Evolutionary conservation across 805 yeast genomes (phyloP).

Genomic region (Isabelozyma gotoi): DNA sequence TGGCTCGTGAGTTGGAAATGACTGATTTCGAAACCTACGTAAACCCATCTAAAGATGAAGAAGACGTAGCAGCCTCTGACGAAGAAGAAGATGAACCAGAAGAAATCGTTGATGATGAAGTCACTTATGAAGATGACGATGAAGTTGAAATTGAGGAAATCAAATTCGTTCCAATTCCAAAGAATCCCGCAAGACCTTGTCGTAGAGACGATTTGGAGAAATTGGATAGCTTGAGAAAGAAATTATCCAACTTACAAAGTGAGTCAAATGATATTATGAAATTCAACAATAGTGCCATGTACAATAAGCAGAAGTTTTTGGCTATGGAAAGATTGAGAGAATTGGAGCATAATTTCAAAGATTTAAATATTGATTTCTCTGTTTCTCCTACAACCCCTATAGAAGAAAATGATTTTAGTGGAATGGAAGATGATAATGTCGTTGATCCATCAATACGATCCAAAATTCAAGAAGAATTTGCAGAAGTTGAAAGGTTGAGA

Average conservation of each 20-base stretch:
- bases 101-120: constrained; percentile 2
- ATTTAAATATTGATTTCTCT: constrained; percentile 48
- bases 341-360: constrained; percentile 65
- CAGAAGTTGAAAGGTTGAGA: constrained; percentile 42
- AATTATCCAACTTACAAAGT: constrained; percentile 60
- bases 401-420: constrained; percentile 8
- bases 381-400: constrained; percentile 8
- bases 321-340: constrained; percentile 73
- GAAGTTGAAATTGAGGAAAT: constrained; percentile 15
- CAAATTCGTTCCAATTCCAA: constrained; percentile 15
- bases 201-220: constrained; percentile 55
- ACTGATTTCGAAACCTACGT: constrained; percentile 63
- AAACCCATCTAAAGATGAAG: constrained; percentile 6
- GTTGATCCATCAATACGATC: constrained; percentile 34
- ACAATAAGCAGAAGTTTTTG: constrained; percentile 58
- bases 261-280: constrained; percentile 79
- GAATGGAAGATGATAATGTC: constrained; percentile 11
- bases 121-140: constrained; percentile 15
- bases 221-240: constrained; percentile 53
- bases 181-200: constrained; percentile 39
- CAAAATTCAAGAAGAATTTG: constrained; percentile 41
- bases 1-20: constrained; percentile 84
- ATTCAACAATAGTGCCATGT: constrained; percentile 58
- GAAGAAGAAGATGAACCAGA: constrained; percentile 7
- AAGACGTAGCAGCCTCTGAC: not conserved